Base-by-base conservation (phyloP, 345 rosid species). In the Camelina laxa region DNA sequence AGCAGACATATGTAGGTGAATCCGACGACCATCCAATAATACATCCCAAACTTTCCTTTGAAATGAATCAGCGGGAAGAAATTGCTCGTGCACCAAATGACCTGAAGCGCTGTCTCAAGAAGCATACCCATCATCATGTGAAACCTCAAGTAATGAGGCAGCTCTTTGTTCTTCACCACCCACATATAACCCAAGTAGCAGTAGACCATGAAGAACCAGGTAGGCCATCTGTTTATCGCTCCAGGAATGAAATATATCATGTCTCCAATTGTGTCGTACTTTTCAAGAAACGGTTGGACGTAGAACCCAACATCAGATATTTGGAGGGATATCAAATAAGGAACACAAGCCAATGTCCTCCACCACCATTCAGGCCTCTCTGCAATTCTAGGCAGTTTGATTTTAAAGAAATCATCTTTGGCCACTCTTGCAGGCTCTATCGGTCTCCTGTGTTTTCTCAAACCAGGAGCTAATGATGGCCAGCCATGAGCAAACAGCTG, bases 41-140 rank as follows among this genome's bases (percentile, higher is more conserved):
- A 74, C 87, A 87, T 76, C 21, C 89, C 95, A 60, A 84, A 83
- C 63, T 31, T 72, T 47, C 97, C 98, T 33, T 73, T 79, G 65
- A 79, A 88, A 85, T 91, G 94, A 58, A 94, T 83, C 62, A 89
- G 73, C 6, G 98, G 97, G 69, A 87, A 72, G 60, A 94, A 86
- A 79, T 91, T 94, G 81, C 91, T 82, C 0, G 88, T 70, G 35
- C 77, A 80, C 95, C 91, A 91, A 12, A 87, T 51, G 27, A 89
- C 38, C 84, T 90, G 96, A 76, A 91, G 39, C 15, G 82, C 78
- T 11, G 87, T 89, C 71, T 94, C 97, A 41, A 93, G 39, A 57
- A 93, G 77, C 87, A 93, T 80, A 27, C 92, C 98, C 96, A 93
- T 87, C 95, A 91, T 89, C 80, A 93, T 60, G 75, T 93, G 96